Conservation (phyloP, 1,139 yeast genomes). For the Spencermartinsiella ligniputridi region DNA sequence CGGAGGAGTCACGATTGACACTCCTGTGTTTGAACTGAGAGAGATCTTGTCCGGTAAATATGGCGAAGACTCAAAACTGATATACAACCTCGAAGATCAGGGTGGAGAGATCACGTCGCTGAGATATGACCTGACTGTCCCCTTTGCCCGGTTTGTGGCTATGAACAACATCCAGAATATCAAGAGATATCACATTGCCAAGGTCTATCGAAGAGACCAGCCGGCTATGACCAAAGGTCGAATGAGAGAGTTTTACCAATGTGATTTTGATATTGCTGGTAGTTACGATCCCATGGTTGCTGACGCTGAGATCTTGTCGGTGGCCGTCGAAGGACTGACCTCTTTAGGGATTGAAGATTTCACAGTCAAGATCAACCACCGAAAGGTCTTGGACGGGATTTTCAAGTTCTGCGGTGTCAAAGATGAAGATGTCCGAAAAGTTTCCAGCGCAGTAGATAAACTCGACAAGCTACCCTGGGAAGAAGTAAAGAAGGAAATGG, state of each 20-base stretch:
- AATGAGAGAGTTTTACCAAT: conserved; percentile 98
- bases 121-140: conserved; percentile 94
- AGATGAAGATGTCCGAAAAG: conserved; percentile 87
- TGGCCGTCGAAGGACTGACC: conserved; percentile 78
- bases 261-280: conserved; percentile 97
- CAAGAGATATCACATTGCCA: conserved; percentile 94
- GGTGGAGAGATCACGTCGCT: conserved; percentile 96
- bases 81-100: conserved; percentile 93
- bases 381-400: conserved; percentile 92
- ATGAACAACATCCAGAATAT: conserved; percentile 85
- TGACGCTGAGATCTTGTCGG: conserved; percentile 80
- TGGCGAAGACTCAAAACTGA: conserved; percentile 95
- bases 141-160: conserved; percentile 95
- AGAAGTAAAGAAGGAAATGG: conserved; percentile 86
- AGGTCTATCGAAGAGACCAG: conserved; percentile 96
- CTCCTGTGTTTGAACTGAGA: conserved; percentile 93
- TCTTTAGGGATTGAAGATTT: conserved; percentile 82
- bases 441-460: conserved; percentile 94
- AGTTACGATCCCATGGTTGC: conserved; percentile 90
- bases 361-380: conserved; percentile 87
- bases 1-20: conserved; percentile 96
- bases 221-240: conserved; percentile 99
- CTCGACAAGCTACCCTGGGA: conserved; percentile 95
- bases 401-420: conserved; percentile 93
- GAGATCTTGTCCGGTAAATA: conserved; percentile 95